phyloP scores from a whole-genome alignment of 805 yeast genomes.

The Danielozyma ontarioensis region DNA sequence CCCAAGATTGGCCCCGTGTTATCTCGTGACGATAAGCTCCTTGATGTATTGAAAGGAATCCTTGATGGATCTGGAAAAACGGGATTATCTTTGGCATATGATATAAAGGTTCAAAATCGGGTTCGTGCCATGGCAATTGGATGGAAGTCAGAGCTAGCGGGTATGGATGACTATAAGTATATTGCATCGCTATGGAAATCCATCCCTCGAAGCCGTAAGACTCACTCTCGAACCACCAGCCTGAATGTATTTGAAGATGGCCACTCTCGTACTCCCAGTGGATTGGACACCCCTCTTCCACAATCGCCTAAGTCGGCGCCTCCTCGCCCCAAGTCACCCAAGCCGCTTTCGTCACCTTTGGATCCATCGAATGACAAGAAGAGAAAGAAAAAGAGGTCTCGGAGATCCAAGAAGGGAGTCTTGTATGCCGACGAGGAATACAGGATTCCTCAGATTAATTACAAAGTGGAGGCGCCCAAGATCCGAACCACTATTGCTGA shows the following conservation, averaged over 20 bases:
- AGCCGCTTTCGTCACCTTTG: slow-evolving; percentile 12
- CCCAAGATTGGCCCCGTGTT: slow-evolving; percentile 34
- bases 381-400: slow-evolving; percentile 11
- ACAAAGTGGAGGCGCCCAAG: slow-evolving; percentile 67
- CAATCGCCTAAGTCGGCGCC: slow-evolving; percentile 14
- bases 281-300: background rate
- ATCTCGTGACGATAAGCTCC: slow-evolving; percentile 63
- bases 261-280: background rate
- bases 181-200: slow-evolving; percentile 43
- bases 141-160: slow-evolving; percentile 62
- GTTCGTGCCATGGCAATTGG: slow-evolving; percentile 49
- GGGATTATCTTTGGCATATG: slow-evolving; percentile 33
- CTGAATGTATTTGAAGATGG: background rate
- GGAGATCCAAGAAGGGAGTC: slow-evolving; percentile 9
- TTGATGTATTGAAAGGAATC: slow-evolving; percentile 56
- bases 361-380: slow-evolving; percentile 5
- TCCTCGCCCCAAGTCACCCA: slow-evolving; percentile 18
- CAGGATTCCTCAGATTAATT: slow-evolving; percentile 63
- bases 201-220: slow-evolving; percentile 37
- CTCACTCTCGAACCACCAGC: background rate
- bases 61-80: slow-evolving; percentile 34
- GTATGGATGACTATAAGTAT: slow-evolving; percentile 43
- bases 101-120: slow-evolving; percentile 39
- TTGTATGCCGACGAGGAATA: slow-evolving; percentile 45
- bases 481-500: slow-evolving; percentile 67